Percentiles rank a stretch among this genome's conserved stretches.
phyloP scores from a whole-genome alignment of 2,329 filamentous ascomycete genomes.

The Aspergillus sp. region DNA sequence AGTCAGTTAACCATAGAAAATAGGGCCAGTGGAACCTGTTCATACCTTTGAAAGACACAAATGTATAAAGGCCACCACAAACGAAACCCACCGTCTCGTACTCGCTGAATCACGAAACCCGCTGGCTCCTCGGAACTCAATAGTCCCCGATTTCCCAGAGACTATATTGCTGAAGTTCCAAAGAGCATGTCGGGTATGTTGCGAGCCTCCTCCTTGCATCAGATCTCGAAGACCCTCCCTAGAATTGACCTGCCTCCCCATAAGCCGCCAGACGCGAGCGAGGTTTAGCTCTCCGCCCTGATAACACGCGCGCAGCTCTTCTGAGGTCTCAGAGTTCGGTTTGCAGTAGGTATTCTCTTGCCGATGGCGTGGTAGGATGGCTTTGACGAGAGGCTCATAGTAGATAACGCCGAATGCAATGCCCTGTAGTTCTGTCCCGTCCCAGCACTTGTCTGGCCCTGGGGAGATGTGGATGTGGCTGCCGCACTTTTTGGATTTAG shows the following conservation, averaged over 20 bases:
- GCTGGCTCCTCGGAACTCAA: neutral
- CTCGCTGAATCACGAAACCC: neutral
- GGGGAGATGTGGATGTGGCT: neutral
- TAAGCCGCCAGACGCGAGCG: too few relatives aligned
- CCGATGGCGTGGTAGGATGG: neutral
- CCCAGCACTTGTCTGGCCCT: neutral
- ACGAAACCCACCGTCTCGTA: neutral
- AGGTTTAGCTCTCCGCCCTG: too few relatives aligned
- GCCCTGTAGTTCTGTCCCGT: neutral
- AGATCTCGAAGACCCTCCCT: neutral
- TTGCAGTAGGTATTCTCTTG: neutral
- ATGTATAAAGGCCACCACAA: neutral
- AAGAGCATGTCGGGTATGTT: neutral
- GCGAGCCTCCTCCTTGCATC: neutral
- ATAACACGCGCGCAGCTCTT: too few relatives aligned
- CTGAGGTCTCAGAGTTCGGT: neutral
- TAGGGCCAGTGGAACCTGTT: fast-evolving
- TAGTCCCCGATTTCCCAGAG: neutral
- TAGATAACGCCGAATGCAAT: neutral
- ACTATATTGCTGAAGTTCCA: neutral
- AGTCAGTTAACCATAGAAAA: too few relatives aligned
- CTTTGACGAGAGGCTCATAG: neutral
- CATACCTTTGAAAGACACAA: neutral
- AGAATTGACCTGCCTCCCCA: neutral
- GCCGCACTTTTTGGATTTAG: neutral